phyloP scores from a whole-genome alignment of 2,329 filamentous ascomycete species.

The Penicillium rolfsii region DNA sequence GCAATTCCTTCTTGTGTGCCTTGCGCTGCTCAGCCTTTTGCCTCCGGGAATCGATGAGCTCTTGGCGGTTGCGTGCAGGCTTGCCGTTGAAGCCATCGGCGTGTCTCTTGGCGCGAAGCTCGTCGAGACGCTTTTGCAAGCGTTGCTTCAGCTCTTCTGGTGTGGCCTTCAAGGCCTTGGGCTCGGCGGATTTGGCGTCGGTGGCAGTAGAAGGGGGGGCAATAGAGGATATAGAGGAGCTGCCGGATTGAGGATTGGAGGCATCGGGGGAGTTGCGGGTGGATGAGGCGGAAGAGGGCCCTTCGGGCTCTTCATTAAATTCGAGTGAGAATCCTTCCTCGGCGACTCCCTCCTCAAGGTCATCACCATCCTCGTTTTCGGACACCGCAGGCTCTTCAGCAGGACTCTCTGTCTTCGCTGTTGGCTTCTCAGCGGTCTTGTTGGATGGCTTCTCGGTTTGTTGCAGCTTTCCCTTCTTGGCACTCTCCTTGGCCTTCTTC shows the following conservation, averaged over 20 bases:
- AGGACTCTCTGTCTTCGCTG: slow-evolving; percentile 24
- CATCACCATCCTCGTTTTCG: slow-evolving; percentile 33
- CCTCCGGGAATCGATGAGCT: slow-evolving; percentile 86
- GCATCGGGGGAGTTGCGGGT: slow-evolving; percentile 65
- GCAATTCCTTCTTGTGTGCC: slow-evolving; percentile 83
- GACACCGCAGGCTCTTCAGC: slow-evolving; percentile 26
- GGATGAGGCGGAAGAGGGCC: slow-evolving; percentile 48
- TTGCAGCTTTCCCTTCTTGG: slow-evolving; percentile 39
- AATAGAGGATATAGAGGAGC: slow-evolving; percentile 71
- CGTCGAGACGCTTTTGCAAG: slow-evolving; percentile 80
- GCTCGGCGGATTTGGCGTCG: slow-evolving; percentile 41
- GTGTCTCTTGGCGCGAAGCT: slow-evolving; percentile 81
- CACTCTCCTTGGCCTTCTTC: slow-evolving; percentile 49
- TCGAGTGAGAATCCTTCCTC: slow-evolving; percentile 57
- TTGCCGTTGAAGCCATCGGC: slow-evolving; percentile 82
- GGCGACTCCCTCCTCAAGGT: slow-evolving; percentile 44
- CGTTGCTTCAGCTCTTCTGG: slow-evolving; percentile 76
- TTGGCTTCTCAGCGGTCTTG: slow-evolving; percentile 28
- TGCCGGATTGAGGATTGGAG: slow-evolving; percentile 54
- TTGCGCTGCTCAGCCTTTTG: slow-evolving; percentile 86
- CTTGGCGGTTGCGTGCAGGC: slow-evolving; percentile 81
- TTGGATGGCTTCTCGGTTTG: slow-evolving; percentile 30
- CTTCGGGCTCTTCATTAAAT: slow-evolving; percentile 46
- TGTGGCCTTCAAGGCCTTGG: slow-evolving; percentile 69
- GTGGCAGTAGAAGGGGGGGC: slow-evolving; percentile 48